Percentiles rank a stretch among this genome's conserved stretches.
Evolutionary conservation across 2,329 filamentous ascomycete species (phyloP).

Genomic region (Neonectria coccinea): DNA sequence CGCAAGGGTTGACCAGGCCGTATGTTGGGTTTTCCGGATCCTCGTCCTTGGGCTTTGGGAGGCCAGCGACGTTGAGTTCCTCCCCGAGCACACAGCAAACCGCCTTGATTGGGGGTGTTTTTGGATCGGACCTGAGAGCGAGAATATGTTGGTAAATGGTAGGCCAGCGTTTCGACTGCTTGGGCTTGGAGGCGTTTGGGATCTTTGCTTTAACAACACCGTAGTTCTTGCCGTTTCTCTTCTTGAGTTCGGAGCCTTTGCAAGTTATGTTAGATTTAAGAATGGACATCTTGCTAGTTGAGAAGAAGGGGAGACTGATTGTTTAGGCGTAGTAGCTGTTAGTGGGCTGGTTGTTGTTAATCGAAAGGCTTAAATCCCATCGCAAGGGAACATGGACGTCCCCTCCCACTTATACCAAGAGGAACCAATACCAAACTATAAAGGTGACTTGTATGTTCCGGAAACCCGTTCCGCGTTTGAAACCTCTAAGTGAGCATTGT

Average conservation of each 20-base stretch:
- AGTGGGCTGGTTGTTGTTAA: background rate
- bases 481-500: background rate
- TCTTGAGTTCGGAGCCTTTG: background rate
- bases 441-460: background rate
- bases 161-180: background rate
- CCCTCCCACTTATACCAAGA: background rate
- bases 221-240: background rate
- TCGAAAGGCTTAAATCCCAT: background rate
- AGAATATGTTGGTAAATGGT: background rate
- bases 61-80: background rate
- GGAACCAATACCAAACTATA: background rate
- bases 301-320: background rate
- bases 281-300: background rate
- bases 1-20: background rate
- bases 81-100: background rate
- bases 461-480: background rate
- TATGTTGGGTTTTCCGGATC: background rate
- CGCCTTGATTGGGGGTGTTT: background rate
- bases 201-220: background rate
- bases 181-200: background rate
- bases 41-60: background rate
- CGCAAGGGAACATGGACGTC: background rate
- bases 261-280: background rate
- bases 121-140: background rate
- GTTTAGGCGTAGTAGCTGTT: too few species aligned